Conservation (phyloP, 306 rosid genomes). For the Canavalia ensiformis region DNA sequence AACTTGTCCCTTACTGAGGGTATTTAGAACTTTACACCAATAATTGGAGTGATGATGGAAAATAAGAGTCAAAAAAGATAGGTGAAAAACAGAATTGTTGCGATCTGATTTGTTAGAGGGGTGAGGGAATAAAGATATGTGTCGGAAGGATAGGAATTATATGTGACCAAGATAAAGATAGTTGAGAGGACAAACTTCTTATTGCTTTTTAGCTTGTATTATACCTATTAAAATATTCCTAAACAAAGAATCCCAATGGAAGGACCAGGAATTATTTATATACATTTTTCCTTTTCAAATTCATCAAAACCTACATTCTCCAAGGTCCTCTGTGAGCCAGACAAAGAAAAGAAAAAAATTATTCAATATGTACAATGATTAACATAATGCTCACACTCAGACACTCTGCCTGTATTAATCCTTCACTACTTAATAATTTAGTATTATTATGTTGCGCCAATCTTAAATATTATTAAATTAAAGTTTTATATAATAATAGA, state of each 20-base stretch:
- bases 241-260: neutral
- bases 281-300: slow-evolving; percentile 19
- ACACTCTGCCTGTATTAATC: too few relatives aligned
- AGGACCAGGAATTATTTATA: neutral
- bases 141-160: slow-evolving; percentile 35
- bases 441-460: too few relatives aligned
- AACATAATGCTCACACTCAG: slow-evolving; percentile 1
- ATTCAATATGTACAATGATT: slow-evolving; percentile 25
- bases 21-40: slow-evolving; percentile 48
- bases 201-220: slow-evolving; percentile 12
- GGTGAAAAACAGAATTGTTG: neutral
- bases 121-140: slow-evolving; percentile 16
- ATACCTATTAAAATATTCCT: neutral
- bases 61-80: slow-evolving; percentile 43
- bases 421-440: too few relatives aligned
- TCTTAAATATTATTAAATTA: too few relatives aligned
- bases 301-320: slow-evolving; percentile 51
- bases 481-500: too few relatives aligned
- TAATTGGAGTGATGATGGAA: slow-evolving; percentile 50
- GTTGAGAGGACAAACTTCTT: neutral
- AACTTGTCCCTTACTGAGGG: slow-evolving; percentile 43
- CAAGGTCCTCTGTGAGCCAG: slow-evolving; percentile 42
- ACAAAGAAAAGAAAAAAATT: slow-evolving; percentile 16
- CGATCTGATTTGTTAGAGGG: slow-evolving; percentile 34
- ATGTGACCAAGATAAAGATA: slow-evolving; percentile 35